These are phyloP conservation scores for Echites panduratus DNA, from an alignment of 257 asterid species.

Conservation along the genomic window DNA sequence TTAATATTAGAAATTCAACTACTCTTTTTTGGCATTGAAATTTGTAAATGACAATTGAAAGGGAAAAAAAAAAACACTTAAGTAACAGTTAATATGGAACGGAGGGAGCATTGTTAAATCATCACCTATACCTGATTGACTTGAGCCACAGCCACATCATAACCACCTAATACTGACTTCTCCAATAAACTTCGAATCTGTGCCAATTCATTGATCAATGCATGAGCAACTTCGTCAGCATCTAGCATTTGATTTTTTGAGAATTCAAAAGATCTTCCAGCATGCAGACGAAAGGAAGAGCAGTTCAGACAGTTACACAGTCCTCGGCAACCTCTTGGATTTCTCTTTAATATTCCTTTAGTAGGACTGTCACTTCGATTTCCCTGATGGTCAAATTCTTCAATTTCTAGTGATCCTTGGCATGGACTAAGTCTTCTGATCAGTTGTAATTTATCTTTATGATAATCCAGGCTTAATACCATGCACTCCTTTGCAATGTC, in stretches of 20 bases:
- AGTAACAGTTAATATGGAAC: no score
- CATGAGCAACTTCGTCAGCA: constrained; percentile 62
- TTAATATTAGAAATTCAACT: no score
- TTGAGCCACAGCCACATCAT: constrained; percentile 23
- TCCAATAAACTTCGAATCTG: constrained; percentile 50
- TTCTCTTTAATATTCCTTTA: constrained; percentile 70
- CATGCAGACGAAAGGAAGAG: constrained; percentile 78
- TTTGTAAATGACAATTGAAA: no score
- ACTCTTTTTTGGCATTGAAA: no score
- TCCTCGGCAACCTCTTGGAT: constrained; percentile 79
- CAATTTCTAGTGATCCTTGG: constrained; percentile 17
- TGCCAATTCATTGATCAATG: constrained; percentile 59
- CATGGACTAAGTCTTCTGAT: constrained; percentile 10
- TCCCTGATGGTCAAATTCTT: constrained; percentile 16
- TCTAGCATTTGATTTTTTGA: constrained; percentile 77
- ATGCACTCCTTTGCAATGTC: constrained; percentile 3
- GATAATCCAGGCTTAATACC: not conserved
- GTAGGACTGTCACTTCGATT: constrained; percentile 17
- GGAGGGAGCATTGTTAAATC: not conserved
- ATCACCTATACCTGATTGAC: constrained; percentile 37
- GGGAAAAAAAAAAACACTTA: no score
- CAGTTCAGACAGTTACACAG: constrained; percentile 74
- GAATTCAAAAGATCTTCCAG: constrained; percentile 76
- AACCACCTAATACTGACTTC: constrained; percentile 24
- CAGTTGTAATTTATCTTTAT: constrained; percentile 2